Base-by-base conservation (phyloP, 176 grass and related monocot genomes). In the Ensete glaucum region DNA sequence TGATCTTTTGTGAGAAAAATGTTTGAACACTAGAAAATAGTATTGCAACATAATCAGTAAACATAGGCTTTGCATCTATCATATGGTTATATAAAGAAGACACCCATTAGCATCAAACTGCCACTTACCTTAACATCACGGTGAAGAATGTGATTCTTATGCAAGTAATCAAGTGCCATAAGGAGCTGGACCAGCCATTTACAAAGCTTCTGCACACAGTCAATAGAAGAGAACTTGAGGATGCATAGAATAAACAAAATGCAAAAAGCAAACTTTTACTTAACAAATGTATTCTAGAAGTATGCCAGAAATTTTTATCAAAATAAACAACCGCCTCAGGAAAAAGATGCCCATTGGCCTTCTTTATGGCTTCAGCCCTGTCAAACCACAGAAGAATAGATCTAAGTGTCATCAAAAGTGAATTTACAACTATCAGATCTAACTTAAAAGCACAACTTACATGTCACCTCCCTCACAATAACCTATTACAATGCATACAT, bases 131-230 rank as follows among this genome's bases (percentile, higher is more conserved):
- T 96, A 53, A 96, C 93, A 85, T 96, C 93, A 73, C 93, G 87
- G 62, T 96, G 93, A 84, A 96, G 89, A 83, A 96, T 90, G 77
- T 96, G 89, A 84, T 96, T 92, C 75, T 76, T 81, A 56, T 96
- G 93, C 80, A 96, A 80, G 77, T 96, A 96, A 77, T 96, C 93
- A 82, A 96, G 88, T 81, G 93, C 89, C 89, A 96, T 96, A 29
- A 96, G 93, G 78, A 96, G 87, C 26, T 96, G 93, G 55, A 96
- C 93, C 8, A 96, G 83, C 93, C 93, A 96, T 75, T 90, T 92
- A 74, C 93, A 96, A 82, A 96, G 78, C 72, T 92, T 96, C 93
- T 96, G 83, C 62, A 73, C 73, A 77, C 1, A 87, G 17, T 43
- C 24, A 80, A 34, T 59, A 60, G 56, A 72, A 76, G 34, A 82